phyloP scores from a whole-genome alignment of 192 early-diverging fungal genomes.

The Umbelopsis isabellina region DNA sequence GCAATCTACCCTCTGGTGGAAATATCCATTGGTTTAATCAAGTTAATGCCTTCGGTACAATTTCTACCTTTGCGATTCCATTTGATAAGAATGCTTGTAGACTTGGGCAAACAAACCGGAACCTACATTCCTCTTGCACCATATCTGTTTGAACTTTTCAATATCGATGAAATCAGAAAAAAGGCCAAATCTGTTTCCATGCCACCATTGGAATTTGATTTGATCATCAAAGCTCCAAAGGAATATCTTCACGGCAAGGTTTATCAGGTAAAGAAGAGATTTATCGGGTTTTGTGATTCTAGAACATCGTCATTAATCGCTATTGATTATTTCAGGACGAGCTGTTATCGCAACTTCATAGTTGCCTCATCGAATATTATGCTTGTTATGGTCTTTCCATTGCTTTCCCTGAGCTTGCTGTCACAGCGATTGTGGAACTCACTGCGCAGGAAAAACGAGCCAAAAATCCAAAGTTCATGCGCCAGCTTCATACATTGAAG shows the following conservation, averaged over 20 bases:
- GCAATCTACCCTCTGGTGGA: slow-evolving; percentile 88
- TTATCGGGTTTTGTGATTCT: neutral
- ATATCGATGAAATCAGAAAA: slow-evolving; percentile 69
- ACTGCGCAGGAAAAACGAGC: slow-evolving; percentile 78
- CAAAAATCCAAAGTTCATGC: slow-evolving; percentile 74
- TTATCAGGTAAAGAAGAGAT: slow-evolving; percentile 57
- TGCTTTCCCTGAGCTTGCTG: slow-evolving; percentile 91
- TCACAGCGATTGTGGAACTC: slow-evolving; percentile 84
- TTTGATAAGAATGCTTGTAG: slow-evolving; percentile 71
- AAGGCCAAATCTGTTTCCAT: slow-evolving; percentile 72
- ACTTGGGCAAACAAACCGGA: slow-evolving; percentile 72
- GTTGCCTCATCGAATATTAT: slow-evolving; percentile 78
- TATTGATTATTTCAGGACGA: slow-evolving; percentile 48
- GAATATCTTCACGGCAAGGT: slow-evolving; percentile 80
- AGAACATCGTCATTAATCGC: too few species aligned
- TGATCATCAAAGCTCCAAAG: slow-evolving; percentile 80
- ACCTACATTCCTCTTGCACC: slow-evolving; percentile 85
- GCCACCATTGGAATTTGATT: slow-evolving; percentile 79
- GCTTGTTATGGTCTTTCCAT: slow-evolving; percentile 78
- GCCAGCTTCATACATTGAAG: slow-evolving; percentile 76
- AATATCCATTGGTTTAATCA: slow-evolving; percentile 64
- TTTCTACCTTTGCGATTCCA: slow-evolving; percentile 93
- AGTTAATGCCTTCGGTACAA: slow-evolving; percentile 82
- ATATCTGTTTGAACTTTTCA: slow-evolving; percentile 81
- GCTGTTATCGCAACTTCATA: slow-evolving; percentile 73